Conservation (phyloP, 805 yeast genomes). For the Candida ponderosae region DNA sequence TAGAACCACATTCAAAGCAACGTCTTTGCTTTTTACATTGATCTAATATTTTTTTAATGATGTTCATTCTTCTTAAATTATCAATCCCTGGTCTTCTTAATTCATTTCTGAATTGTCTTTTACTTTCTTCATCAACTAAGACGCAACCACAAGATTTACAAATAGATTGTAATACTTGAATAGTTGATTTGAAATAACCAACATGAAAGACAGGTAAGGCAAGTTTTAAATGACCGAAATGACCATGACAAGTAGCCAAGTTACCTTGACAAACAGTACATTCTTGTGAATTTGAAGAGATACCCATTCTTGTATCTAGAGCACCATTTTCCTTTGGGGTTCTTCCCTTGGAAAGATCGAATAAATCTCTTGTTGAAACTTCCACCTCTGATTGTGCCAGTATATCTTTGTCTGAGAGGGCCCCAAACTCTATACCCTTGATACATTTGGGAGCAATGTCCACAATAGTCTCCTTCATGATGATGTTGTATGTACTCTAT, state of each 20-base stretch:
- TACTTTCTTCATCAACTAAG: conserved; percentile 64
- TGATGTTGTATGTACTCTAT: too few species aligned
- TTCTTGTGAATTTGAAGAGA: conserved; percentile 75
- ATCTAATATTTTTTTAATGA: conserved; percentile 73
- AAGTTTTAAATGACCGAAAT: conserved; percentile 89
- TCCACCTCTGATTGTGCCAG: conserved; percentile 93
- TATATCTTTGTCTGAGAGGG: conserved; percentile 86
- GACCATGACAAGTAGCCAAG: conserved; percentile 95
- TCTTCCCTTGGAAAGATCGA: conserved; percentile 85
- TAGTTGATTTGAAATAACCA: conserved; percentile 90
- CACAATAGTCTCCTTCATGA: conserved; percentile 32
- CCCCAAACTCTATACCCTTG: conserved; percentile 86
- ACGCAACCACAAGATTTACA: conserved; percentile 86
- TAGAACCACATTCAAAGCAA: conserved; percentile 77
- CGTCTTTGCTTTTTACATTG: conserved; percentile 95
- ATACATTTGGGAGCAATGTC: conserved; percentile 88
- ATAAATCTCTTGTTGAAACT: conserved; percentile 82
- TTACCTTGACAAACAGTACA: conserved; percentile 91
- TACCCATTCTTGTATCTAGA: conserved; percentile 89
- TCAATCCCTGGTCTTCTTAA: conserved; percentile 83
- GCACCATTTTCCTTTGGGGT: conserved; percentile 83
- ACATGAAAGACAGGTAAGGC: conserved; percentile 97
- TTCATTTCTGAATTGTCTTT: conserved; percentile 65
- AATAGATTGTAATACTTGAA: conserved; percentile 79
- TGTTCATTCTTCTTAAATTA: conserved; percentile 85